Evolutionary conservation across 2,329 filamentous ascomycete species (phyloP).

Genomic region (Aspergillus neoniger): DNA sequence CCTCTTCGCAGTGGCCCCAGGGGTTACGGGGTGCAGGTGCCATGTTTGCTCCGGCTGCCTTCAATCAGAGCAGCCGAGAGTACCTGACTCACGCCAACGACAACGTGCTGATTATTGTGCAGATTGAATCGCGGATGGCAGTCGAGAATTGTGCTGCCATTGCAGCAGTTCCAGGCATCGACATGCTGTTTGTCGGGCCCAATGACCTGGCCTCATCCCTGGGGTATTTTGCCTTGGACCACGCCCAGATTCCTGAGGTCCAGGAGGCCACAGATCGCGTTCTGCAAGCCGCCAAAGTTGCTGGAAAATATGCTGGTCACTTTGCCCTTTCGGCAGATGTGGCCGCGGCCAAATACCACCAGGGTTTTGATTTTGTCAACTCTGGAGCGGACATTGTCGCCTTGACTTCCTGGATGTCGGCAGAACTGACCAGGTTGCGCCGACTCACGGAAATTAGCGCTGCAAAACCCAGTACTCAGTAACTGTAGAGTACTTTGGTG

Average conservation of each 20-base stretch:
- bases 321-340: conserved; percentile 6
- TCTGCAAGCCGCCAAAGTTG: not conserved
- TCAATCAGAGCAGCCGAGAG: conserved; percentile 27
- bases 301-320: conserved; percentile 9
- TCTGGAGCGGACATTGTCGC: conserved; percentile 8
- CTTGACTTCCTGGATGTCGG: conserved; percentile 1
- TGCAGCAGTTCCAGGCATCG: conserved; percentile 52
- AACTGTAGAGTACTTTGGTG: too few species aligned
- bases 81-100: conserved; percentile 56
- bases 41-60: not conserved
- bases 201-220: conserved; percentile 45
- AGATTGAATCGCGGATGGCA: conserved; percentile 38
- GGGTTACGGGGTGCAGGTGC: not conserved
- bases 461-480: too few species aligned
- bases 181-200: conserved; percentile 55
- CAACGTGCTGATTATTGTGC: conserved; percentile 22
- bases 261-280: not conserved
- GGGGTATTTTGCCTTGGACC: not conserved
- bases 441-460: too few species aligned
- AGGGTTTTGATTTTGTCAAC: conserved; percentile 12
- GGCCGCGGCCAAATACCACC: not conserved
- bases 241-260: not conserved
- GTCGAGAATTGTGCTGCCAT: conserved; percentile 46
- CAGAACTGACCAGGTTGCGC: not conserved
- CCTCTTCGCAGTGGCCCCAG: not conserved